Evolutionary conservation across 345 rosid species (phyloP).

Genomic region (Adansonia digitata): DNA sequence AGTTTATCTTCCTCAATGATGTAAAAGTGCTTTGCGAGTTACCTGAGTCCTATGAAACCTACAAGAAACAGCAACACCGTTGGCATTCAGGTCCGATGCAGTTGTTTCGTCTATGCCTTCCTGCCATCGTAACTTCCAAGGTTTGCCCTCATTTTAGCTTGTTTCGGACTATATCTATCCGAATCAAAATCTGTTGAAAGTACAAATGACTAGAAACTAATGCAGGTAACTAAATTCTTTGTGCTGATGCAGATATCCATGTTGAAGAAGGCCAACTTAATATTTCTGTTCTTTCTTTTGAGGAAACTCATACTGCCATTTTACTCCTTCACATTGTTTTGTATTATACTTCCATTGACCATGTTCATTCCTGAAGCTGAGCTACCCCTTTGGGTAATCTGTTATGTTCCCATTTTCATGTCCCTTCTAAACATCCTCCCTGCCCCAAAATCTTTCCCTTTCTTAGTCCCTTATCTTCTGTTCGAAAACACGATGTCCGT

Average conservation of each 20-base stretch:
- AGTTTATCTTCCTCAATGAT: constrained; percentile 71
- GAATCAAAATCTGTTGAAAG: not conserved
- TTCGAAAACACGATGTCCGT: constrained; percentile 97
- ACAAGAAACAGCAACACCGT: constrained; percentile 82
- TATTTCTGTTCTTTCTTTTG: constrained; percentile 76
- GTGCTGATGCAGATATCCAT: constrained; percentile 46
- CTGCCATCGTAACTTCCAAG: constrained; percentile 68
- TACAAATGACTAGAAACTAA: too few relatives aligned
- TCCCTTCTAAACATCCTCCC: constrained; percentile 82
- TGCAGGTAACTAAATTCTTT: not conserved
- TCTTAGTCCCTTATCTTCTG: constrained; percentile 78
- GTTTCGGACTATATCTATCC: not conserved
- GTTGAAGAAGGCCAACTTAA: constrained; percentile 72
- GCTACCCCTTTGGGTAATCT: constrained; percentile 80
- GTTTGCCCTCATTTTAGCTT: constrained; percentile 23
- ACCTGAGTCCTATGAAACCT: constrained; percentile 85
- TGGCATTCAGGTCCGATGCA: constrained; percentile 99
- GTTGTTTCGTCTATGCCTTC: constrained; percentile 73
- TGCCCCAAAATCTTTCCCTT: constrained; percentile 73
- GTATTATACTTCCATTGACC: constrained; percentile 83
- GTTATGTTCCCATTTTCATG: constrained; percentile 77
- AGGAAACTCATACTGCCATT: constrained; percentile 87
- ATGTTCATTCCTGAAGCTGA: constrained; percentile 91
- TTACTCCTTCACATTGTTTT: constrained; percentile 88
- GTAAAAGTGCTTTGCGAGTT: constrained; percentile 73